Base-by-base conservation (phyloP, 805 yeast species). In the Diddensiella transvaalensis region DNA sequence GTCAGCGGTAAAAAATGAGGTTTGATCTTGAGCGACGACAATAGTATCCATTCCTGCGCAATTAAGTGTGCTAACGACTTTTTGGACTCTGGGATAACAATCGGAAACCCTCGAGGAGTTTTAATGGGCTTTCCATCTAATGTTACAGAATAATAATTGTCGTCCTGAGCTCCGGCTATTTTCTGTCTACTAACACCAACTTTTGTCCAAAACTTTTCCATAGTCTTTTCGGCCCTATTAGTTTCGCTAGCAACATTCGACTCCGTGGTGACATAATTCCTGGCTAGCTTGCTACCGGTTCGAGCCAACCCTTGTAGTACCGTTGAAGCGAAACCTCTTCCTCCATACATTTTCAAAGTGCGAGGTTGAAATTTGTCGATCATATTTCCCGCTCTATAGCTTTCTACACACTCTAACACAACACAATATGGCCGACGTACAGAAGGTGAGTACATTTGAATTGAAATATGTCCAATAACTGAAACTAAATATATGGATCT, bases 1-100 rank as follows among this genome's bases (percentile, higher is more conserved):
- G 99, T 93, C 51, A 93, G 68, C 0, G 98, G 98, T 38, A 93
- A 74, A 33, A 85, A 71, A 61, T 85, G 87, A 15, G 89, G 83
- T 64, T 84, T 85, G 59, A 90, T 78, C 41, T 78, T 71, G 52
- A 83, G 73, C 15, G 60, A 48, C 2, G 91, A 78, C 48, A 93
- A 69, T 36, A 77, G 76, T 48, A 79, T 75, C 99, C 99, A 93
- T 68, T 93, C 99, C 60, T 87, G 87, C 35, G 81, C 81, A 32
- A 93, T 71, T 58, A 91, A 66, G 53, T 81, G 73, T 0, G 96
- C 96, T 54, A 93, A 70, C 2, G 58, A 50, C 13, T 70, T 69
- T 60, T 83, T 82, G 4, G 68, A 53, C 22, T 63, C 60, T 3
- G 96, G 95, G 11, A 93, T 67, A 0, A 78, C 67, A 44, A 93